A percentile compares a stretch with the other conserved stretches of the same genome.
These are phyloP conservation scores for Plasmodium billcollinsi DNA, from an alignment of 169 alveolate genomes.

Conservation along the genomic window DNA sequence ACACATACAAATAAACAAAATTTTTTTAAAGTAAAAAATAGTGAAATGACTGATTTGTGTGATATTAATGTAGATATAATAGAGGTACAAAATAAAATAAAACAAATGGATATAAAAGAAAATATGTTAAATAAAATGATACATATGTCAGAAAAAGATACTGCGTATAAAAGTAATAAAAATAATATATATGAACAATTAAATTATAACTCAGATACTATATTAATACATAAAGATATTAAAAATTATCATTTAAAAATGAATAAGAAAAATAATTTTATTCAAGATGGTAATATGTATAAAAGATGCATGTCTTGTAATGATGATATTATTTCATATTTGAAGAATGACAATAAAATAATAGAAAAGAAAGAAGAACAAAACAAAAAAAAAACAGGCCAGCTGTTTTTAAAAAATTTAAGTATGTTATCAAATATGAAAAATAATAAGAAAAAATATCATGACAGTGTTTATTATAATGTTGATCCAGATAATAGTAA, in stretches of 20 bases:
- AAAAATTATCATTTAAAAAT: background rate
- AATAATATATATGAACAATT: background rate
- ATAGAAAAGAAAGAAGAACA: slow-evolving; percentile 23
- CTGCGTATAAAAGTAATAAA: background rate
- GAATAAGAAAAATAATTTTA: background rate
- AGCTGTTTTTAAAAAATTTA: slow-evolving; percentile 13
- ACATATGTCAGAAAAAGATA: background rate
- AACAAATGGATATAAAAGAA: slow-evolving; percentile 3
- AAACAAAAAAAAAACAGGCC: slow-evolving; percentile 15
- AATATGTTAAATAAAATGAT: background rate
- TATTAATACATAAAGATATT: slow-evolving; percentile 12
- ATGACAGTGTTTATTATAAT: no score
- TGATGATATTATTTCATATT: slow-evolving; percentile 17
- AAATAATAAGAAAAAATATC: background rate
- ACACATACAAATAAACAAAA: background rate
- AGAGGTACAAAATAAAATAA: slow-evolving; percentile 11
- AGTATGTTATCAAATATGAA: slow-evolving; percentile 6
- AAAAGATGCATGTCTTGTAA: slow-evolving; percentile 42
- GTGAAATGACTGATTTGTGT: background rate
- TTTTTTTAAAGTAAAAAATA: no score
- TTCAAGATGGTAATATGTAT: background rate
- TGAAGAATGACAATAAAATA: background rate
- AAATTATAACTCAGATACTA: slow-evolving; percentile 21
- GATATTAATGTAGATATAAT: slow-evolving; percentile 10
- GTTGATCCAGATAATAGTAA: no score